Conservation (phyloP, 73 alveolate species). For the Halteria grandinella region DNA sequence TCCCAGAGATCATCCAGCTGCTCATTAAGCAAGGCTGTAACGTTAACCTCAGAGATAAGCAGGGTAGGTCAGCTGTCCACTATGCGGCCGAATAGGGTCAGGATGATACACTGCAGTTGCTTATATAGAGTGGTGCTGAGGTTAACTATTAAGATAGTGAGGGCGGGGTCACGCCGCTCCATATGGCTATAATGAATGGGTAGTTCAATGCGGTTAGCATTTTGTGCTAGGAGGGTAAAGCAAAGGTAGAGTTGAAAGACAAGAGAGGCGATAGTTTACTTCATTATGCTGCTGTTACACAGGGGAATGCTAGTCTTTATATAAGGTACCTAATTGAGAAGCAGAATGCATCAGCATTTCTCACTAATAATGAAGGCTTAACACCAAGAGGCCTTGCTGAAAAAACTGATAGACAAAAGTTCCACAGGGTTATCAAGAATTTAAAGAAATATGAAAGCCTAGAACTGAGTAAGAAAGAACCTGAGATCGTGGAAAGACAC, state of each 20-base stretch:
- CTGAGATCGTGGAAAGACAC: no score
- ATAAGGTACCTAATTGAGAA: slow-evolving; percentile 26
- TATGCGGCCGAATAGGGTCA: slow-evolving; percentile 29
- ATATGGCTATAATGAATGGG: slow-evolving; percentile 35
- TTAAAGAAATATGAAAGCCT: slow-evolving; percentile 31
- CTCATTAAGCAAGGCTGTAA: slow-evolving; percentile 39
- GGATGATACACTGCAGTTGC: slow-evolving; percentile 28
- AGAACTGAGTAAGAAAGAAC: no score
- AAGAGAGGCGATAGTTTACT: background rate
- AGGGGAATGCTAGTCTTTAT: slow-evolving; percentile 38
- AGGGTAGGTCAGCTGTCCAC: slow-evolving; percentile 35
- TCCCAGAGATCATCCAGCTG: slow-evolving; percentile 25
- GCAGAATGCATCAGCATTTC: background rate
- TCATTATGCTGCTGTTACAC: slow-evolving; percentile 39
- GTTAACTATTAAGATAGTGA: background rate
- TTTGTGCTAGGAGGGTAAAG: slow-evolving; percentile 31
- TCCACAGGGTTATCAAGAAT: slow-evolving; percentile 39
- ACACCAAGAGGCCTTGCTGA: slow-evolving; percentile 32
- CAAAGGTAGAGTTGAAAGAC: slow-evolving; percentile 16
- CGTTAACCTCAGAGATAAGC: slow-evolving; percentile 21
- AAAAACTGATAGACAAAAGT: slow-evolving; percentile 16
- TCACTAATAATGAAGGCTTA: slow-evolving; percentile 7
- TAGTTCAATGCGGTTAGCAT: slow-evolving; percentile 27
- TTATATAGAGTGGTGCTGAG: slow-evolving; percentile 41
- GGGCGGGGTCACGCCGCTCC: slow-evolving; percentile 11